phyloP scores from a whole-genome alignment of 78 protist genomes.

The Mantamonas sphyraenae region DNA sequence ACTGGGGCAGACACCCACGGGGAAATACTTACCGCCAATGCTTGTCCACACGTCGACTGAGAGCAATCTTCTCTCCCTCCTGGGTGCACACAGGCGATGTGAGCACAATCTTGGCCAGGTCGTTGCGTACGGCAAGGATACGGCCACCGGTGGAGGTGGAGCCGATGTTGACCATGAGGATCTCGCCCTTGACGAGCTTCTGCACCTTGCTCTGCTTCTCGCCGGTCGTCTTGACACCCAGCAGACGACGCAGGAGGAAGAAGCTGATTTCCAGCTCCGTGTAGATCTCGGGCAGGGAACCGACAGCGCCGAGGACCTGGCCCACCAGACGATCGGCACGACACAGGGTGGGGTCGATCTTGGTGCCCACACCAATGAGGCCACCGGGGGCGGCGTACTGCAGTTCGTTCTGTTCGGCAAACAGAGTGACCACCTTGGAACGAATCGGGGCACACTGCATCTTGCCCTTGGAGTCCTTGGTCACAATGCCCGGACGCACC shows the following conservation, averaged over 20 bases:
- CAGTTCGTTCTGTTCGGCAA: conserved; percentile 88
- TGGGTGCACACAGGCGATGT: conserved; percentile 92
- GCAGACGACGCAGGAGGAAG: conserved; percentile 88
- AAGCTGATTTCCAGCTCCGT: conserved; percentile 72
- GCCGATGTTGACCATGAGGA: conserved; percentile 97
- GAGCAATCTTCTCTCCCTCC: conserved; percentile 95
- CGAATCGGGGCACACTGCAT: conserved; percentile 81
- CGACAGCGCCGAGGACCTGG: conserved; percentile 86
- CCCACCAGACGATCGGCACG: conserved; percentile 98
- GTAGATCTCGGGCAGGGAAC: conserved; percentile 85
- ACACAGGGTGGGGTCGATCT: conserved; percentile 96
- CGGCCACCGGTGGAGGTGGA: conserved; percentile 93
- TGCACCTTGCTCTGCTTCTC: conserved; percentile 66
- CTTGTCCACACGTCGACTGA: conserved; percentile 93
- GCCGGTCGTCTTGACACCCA: conserved; percentile 94
- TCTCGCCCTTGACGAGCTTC: conserved; percentile 76
- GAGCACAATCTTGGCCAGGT: conserved; percentile 87
- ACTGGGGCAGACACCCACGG: neutral
- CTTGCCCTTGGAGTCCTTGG: conserved; percentile 63
- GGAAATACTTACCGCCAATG: conserved; percentile 87
- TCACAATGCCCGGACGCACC: conserved; percentile 95
- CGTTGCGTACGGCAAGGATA: conserved; percentile 77
- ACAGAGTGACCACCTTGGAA: conserved; percentile 78
- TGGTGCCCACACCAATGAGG: conserved; percentile 98
- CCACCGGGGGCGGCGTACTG: conserved; percentile 99